These are phyloP conservation scores for Magnusiomyces tetraspermus DNA, from an alignment of 1,139 yeast species.

Conservation along the genomic window DNA sequence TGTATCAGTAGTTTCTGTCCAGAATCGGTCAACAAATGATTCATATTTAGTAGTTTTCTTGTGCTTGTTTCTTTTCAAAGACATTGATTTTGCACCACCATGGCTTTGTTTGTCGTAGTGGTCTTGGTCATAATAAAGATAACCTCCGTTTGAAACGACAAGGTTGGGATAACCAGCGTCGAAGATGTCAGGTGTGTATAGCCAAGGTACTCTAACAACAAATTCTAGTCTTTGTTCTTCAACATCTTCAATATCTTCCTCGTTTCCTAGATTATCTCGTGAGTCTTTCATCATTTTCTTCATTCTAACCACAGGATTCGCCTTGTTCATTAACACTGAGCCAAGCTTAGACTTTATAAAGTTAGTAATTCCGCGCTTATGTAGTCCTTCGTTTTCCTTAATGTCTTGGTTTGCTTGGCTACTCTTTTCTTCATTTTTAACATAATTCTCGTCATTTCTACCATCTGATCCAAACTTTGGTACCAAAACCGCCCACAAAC, in stretches of 20 bases:
- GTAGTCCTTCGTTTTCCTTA: neutral
- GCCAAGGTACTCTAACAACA: constrained; percentile 3
- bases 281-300: neutral
- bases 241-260: neutral
- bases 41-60: neutral
- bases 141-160: neutral
- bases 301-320: neutral
- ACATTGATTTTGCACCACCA: neutral
- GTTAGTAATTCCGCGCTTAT: neutral
- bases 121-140: neutral
- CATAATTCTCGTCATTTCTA: too few species aligned
- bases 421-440: neutral
- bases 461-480: neutral
- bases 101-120: too few species aligned
- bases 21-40: neutral
- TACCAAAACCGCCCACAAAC: constrained; percentile 1
- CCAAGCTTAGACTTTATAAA: neutral
- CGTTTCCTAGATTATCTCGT: neutral
- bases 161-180: constrained; percentile 2
- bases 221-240: neutral
- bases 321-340: neutral
- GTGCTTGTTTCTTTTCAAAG: neutral
- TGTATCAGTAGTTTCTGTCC: neutral
- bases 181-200: constrained; percentile 3
- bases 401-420: neutral